Base-by-base conservation (phyloP, 257 asterid species). In the Leonotis leonurus region DNA sequence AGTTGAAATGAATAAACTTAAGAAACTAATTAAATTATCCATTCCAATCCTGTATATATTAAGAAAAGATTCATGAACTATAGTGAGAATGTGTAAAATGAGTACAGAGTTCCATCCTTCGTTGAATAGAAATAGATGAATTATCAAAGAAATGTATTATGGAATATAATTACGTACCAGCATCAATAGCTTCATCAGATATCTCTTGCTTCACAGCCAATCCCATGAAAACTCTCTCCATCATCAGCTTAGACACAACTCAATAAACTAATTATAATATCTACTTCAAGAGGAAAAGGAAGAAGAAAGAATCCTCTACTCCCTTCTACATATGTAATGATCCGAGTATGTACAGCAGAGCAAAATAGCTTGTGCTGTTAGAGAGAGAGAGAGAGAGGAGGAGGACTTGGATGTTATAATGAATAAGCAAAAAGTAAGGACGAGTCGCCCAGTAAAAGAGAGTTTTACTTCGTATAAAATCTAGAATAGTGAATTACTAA, bases 141-240 rank as follows among this genome's bases (percentile, higher is more conserved):
- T 20, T 16, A 39, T 54, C 18, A 6, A 43, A 40, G 39, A 25
- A 22, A 36, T 17, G 33, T 11, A 14, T 17, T 22, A 14, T 24
- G 48, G 37, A 40, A 48, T 53, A 71, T n/a, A 55, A 54, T 30
- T 58, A n/a, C n/a, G n/a, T n/a, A 74, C 93, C 93, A 71, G 89
- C 74, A 70, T 75, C 85, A 57, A 30, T 62, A 36, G 59, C 57
- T 71, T 79, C 86, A 50, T 81, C 86, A 53, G 61, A 49, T 41
- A 50, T 32, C 65, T 85, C 89, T 56, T 67, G 75, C 81, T 85
- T 82, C 59, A 85, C 79, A 62, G 70, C 67, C 81, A 85, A 65
- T 20, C 87, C 89, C 89, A 85, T 80, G 80, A 84, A 81, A 79
- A 79, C 81, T 63, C 81, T 80, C 69, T 77, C 89, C 85, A 83